Base-by-base conservation (phyloP, 1,284 basidiomycete species). In the Serendipita sp. region DNA sequence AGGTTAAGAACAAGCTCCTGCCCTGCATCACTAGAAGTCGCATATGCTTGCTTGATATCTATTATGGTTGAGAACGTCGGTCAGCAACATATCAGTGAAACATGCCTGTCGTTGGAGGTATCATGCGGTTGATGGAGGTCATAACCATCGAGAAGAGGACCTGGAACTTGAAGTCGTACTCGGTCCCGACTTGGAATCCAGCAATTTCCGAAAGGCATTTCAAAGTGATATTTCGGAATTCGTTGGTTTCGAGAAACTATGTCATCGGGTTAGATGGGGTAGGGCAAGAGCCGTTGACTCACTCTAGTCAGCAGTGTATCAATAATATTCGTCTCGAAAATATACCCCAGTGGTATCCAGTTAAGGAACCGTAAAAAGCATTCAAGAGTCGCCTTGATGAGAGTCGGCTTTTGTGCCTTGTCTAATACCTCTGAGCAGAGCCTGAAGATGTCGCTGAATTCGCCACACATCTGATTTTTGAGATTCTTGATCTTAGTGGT, bases 261-360 rank as follows among this genome's bases (percentile, higher is more conserved):
- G 49, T 55, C n/a, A 15, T 55, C 61, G 49, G 13, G 61, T 38
- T 29, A n/a, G 17, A 30, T 10, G 50, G 42, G 34, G 13, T 38
- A 45, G 34, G 41, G 6, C 10, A 65, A 60, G 53, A 65, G 62
- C 62, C 49, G 63, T 62, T 65, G 43, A 80, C 88, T 73, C 74
- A 92, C 91, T 69, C 93, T 82, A 69, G 85, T 87, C 60, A 99
- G 82, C 26, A 99, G 80, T 64, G 92, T 82, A 76, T 99, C 96
- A 69, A 99, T 98, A 70, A 99, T 89, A 60, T 89, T 91, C 1
- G 96, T 99, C 77, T 99, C 96, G 69, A 99, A 99, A 69, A 99
- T 98, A 74, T 95, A 99, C 30, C 95, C 96, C 53, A 99, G 78
- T 60, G 96, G 96, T 71, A 99, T 99, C 96, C 96, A 99, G 75